These are phyloP conservation scores for Trichomonascus vanleenenianus DNA, from an alignment of 805 yeast species.

Conservation along the genomic window DNA sequence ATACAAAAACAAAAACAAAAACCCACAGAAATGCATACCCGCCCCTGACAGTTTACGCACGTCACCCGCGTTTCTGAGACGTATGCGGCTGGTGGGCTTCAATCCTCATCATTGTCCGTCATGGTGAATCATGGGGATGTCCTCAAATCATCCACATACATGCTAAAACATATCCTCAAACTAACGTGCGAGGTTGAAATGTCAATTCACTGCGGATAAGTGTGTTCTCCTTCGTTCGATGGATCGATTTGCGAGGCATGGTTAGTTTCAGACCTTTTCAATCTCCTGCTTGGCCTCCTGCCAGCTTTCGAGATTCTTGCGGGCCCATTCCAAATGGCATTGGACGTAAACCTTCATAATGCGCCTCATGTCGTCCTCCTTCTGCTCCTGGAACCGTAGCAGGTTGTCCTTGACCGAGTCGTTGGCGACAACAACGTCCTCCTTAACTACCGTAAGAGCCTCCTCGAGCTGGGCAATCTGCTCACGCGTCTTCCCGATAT, in stretches of 20 bases:
- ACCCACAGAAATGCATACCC: neutral
- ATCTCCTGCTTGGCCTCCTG: constrained; percentile 41
- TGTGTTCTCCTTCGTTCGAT: neutral
- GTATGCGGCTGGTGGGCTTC: too few species aligned
- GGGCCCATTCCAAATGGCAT: constrained; percentile 58
- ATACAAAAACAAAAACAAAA: neutral
- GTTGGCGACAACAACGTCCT: constrained; percentile 43
- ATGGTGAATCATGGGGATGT: too few species aligned
- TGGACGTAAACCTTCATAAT: constrained; percentile 47
- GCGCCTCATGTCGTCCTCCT: constrained; percentile 43
- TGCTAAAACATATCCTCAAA: too few species aligned
- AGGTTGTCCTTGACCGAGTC: constrained; percentile 37
- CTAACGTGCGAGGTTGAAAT: neutral
- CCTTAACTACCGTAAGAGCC: constrained; percentile 45
- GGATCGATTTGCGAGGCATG: too few species aligned
- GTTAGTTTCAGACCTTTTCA: constrained; percentile 5
- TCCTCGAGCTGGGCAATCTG: constrained; percentile 41
- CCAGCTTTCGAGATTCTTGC: constrained; percentile 60
- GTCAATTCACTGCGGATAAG: too few species aligned
- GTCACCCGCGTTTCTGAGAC: too few species aligned
- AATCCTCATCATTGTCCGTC: too few species aligned
- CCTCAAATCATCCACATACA: too few species aligned
- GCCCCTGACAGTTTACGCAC: neutral
- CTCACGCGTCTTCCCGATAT: constrained; percentile 36
- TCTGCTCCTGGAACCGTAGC: constrained; percentile 40